Percentiles rank a stretch among this genome's conserved stretches.
Conservation (phyloP, 2,329 filamentous ascomycete species). For the Alternaria triticimaculans region DNA sequence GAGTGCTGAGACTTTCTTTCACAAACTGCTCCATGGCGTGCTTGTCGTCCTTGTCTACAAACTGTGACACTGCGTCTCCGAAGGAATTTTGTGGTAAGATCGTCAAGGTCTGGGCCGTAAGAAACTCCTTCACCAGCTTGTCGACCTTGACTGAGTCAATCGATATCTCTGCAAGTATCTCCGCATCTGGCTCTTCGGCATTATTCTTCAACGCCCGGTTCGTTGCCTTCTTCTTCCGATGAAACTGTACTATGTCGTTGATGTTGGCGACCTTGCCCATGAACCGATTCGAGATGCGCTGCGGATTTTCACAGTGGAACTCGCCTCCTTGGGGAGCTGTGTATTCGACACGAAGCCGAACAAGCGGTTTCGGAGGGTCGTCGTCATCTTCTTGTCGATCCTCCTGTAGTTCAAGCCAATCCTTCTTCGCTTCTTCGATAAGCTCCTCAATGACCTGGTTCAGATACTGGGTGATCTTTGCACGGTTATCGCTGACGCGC, state of each 20-base stretch:
- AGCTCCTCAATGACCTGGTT: slow-evolving; percentile 82
- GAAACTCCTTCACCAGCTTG: slow-evolving; percentile 84
- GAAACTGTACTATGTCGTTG: slow-evolving; percentile 91
- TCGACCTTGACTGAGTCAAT: slow-evolving; percentile 86
- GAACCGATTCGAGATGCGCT: slow-evolving; percentile 94
- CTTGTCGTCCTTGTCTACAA: slow-evolving; percentile 94
- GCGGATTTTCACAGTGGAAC: slow-evolving; percentile 93
- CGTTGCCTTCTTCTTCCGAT: slow-evolving; percentile 78
- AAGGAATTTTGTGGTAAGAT: slow-evolving; percentile 93
- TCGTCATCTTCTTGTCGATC: slow-evolving; percentile 60
- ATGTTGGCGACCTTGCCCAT: slow-evolving; percentile 89
- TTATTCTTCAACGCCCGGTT: slow-evolving; percentile 57
- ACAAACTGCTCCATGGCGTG: slow-evolving; percentile 73
- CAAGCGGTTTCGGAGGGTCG: slow-evolving; percentile 77
- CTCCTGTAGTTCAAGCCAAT: slow-evolving; percentile 79
- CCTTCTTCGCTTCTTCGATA: slow-evolving; percentile 80
- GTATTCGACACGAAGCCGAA: slow-evolving; percentile 90
- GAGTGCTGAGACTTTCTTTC: slow-evolving; percentile 51
- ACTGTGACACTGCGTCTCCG: slow-evolving; percentile 89
- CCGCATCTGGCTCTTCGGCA: slow-evolving; percentile 67
- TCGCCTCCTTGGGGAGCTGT: slow-evolving; percentile 82
- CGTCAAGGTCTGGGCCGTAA: slow-evolving; percentile 85
- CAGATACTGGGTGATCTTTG: slow-evolving; percentile 78
- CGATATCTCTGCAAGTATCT: slow-evolving; percentile 65
- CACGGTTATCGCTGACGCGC: slow-evolving; percentile 81